Evolutionary conservation across 177 flowering plant species (phyloP).

Genomic region (Vitis hybrid): DNA sequence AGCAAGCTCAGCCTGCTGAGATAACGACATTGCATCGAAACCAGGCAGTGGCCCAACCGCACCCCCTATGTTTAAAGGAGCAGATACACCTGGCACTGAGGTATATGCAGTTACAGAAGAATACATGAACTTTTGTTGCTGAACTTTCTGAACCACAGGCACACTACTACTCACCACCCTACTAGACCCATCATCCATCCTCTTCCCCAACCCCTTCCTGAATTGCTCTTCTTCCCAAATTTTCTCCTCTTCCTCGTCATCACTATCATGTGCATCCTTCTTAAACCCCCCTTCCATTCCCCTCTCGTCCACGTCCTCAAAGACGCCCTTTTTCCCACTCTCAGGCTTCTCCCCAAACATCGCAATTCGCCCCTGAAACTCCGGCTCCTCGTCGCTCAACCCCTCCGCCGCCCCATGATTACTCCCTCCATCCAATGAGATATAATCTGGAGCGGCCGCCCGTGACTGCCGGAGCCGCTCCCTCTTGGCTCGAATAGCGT

Average conservation of each 20-base stretch:
- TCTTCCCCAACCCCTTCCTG: constrained; percentile 88
- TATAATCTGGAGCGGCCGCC: constrained; percentile 73
- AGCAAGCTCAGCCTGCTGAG: constrained; percentile 78
- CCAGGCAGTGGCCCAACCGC: constrained; percentile 42
- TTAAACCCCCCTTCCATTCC: constrained; percentile 18
- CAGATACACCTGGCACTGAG: constrained; percentile 6
- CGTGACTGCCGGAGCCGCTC: constrained; percentile 67
- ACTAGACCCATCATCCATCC: constrained; percentile 66
- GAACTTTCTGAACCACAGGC: constrained; percentile 32
- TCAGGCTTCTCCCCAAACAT: constrained; percentile 62
- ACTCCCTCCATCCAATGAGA: constrained; percentile 76
- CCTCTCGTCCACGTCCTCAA: constrained; percentile 62
- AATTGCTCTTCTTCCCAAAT: constrained; percentile 97
- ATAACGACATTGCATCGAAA: constrained; percentile 52
- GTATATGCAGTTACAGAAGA: constrained; percentile 24
- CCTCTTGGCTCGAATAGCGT: constrained; percentile 73
- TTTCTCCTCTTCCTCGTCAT: constrained; percentile 88
- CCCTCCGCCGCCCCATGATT: constrained; percentile 68
- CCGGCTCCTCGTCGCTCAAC: constrained; percentile 90
- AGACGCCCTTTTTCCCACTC: constrained; percentile 62
- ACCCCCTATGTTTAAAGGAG: constrained; percentile 48
- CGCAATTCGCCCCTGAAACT: constrained; percentile 73
- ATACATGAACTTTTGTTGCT: constrained; percentile 32
- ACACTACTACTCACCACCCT: constrained; percentile 29
- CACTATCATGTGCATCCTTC: constrained; percentile 39